Evolutionary conservation across 1,139 yeast species (phyloP).

Genomic region (Arxiozyma slooffiae): DNA sequence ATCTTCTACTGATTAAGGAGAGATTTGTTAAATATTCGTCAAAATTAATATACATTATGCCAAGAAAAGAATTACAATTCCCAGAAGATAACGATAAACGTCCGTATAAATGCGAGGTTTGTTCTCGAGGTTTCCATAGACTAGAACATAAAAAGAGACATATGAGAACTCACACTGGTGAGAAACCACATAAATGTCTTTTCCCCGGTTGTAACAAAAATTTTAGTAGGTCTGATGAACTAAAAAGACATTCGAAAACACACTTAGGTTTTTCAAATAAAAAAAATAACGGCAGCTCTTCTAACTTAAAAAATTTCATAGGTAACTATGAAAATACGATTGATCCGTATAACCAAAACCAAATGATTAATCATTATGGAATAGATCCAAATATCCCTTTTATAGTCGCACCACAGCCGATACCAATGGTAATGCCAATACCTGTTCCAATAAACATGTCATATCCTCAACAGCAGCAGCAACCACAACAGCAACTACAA

Average conservation of each 20-base stretch:
- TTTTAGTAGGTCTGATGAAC: slow-evolving; percentile 80
- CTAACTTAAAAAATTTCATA: not conserved
- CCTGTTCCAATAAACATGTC: slow-evolving; percentile 2
- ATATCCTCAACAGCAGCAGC: not conserved
- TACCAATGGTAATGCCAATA: slow-evolving; percentile 5
- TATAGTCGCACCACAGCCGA: slow-evolving; percentile 4
- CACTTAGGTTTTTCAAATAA: slow-evolving; percentile 34
- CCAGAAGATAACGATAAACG: slow-evolving; percentile 25
- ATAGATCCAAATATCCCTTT: slow-evolving; percentile 4
- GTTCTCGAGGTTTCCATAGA: slow-evolving; percentile 86
- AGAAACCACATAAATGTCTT: slow-evolving; percentile 82
- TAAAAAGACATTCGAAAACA: slow-evolving; percentile 80
- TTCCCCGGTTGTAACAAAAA: slow-evolving; percentile 81
- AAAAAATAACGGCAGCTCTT: not conserved
- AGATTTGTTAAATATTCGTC: not conserved
- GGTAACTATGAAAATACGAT: not conserved
- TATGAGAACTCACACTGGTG: slow-evolving; percentile 92
- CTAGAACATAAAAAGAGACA: slow-evolving; percentile 92
- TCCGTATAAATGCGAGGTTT: slow-evolving; percentile 86
- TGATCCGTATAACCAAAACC: not conserved
- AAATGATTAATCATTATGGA: slow-evolving; percentile 3
- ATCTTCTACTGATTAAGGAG: too few relatives aligned
- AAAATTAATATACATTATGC: slow-evolving; percentile 1
- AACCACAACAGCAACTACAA: not conserved
- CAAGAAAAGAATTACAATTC: slow-evolving; percentile 9